Evolutionary conservation across 2,329 filamentous ascomycete species (phyloP).

Genomic region (Fusarium burgessii): DNA sequence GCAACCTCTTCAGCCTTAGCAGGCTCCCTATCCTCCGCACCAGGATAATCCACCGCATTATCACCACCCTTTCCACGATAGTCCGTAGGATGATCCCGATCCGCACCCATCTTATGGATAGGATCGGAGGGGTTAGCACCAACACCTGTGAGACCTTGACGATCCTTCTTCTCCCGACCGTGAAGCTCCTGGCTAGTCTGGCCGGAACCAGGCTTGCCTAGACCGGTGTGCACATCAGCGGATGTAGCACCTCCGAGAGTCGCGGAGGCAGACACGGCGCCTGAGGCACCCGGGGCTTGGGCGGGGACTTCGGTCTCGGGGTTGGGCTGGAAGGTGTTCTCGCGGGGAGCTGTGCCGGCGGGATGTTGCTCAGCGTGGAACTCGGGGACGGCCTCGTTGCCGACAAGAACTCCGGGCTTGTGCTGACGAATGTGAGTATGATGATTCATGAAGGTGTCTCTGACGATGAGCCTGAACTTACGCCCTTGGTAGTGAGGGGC

Average conservation of each 20-base stretch:
- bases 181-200: conserved; percentile 57
- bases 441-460: background rate
- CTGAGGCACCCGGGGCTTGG: conserved; percentile 48
- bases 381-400: conserved; percentile 70
- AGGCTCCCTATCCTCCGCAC: conserved; percentile 41
- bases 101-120: conserved; percentile 47
- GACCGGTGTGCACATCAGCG: conserved; percentile 56
- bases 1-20: conserved; percentile 41
- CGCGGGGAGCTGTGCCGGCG: conserved; percentile 71
- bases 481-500: conserved; percentile 66
- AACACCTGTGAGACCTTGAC: conserved; percentile 55
- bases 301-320: conserved; percentile 52
- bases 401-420: conserved; percentile 69
- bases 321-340: conserved; percentile 56
- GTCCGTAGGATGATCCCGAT: conserved; percentile 45
- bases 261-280: conserved; percentile 50
- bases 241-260: conserved; percentile 60
- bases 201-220: conserved; percentile 59
- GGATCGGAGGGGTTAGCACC: conserved; percentile 50
- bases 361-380: conserved; percentile 72
- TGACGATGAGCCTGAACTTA: conserved; percentile 52
- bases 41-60: conserved; percentile 31
- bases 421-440: conserved; percentile 62
- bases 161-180: conserved; percentile 53
- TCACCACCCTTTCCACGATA: conserved; percentile 34